A percentile compares a stretch with the other conserved stretches of the same genome.
These are phyloP conservation scores for Hypsizygus marmoreus DNA, from an alignment of 768 basidiomycete species.

Conservation along the genomic window DNA sequence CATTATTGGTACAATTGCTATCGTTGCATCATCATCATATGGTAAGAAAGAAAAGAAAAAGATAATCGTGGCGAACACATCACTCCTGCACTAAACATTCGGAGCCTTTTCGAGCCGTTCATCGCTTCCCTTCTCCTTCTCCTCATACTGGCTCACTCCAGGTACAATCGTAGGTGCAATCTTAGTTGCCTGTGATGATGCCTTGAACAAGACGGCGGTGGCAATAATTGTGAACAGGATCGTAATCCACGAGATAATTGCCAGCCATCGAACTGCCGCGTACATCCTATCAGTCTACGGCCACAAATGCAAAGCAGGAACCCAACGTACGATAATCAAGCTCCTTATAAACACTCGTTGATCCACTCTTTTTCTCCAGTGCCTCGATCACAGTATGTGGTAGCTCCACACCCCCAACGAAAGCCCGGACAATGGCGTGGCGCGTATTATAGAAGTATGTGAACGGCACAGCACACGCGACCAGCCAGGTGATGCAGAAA, in stretches of 20 bases:
- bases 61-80: no score
- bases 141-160: background rate
- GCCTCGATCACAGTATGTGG: constrained; percentile 32
- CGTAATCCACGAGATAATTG: constrained; percentile 17
- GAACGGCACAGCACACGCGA: constrained; percentile 46
- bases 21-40: no score
- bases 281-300: background rate
- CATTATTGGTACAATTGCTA: no score
- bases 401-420: constrained; percentile 30
- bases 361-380: constrained; percentile 30
- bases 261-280: constrained; percentile 8
- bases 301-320: background rate
- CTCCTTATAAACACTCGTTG: constrained; percentile 33
- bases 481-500: constrained; percentile 44
- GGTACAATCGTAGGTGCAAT: background rate
- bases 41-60: no score
- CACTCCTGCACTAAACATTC: no score
- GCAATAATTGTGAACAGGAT: constrained; percentile 26
- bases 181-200: background rate
- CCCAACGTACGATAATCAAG: background rate
- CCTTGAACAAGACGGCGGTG: constrained; percentile 21
- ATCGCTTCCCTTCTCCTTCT: no score
- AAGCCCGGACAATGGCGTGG: constrained; percentile 39
- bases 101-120: no score
- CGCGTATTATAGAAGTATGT: constrained; percentile 43